Conservation (phyloP, 805 yeast species). For the Monosporozyma unispora region DNA sequence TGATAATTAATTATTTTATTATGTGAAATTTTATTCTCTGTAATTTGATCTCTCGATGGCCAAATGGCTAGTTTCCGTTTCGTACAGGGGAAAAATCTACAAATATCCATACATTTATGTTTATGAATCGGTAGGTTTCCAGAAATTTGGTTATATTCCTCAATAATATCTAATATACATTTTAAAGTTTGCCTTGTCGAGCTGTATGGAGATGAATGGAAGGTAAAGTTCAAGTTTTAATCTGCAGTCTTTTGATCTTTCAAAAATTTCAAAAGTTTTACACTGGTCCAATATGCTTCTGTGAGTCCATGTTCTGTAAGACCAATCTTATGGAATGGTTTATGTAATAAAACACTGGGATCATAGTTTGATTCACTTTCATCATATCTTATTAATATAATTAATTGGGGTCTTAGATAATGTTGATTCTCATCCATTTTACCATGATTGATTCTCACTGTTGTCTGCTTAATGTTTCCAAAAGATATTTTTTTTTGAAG, state of each 20-base stretch:
- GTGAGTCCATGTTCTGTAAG: constrained; percentile 60
- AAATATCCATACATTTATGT: too few species aligned
- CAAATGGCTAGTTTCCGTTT: constrained; percentile 14
- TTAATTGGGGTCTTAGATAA: constrained; percentile 37
- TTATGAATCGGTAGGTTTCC: too few species aligned
- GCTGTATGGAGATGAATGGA: constrained; percentile 77
- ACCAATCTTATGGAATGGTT: constrained; percentile 72
- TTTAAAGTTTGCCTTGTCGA: constrained; percentile 79
- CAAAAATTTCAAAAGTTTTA: constrained; percentile 29
- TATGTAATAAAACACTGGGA: constrained; percentile 62
- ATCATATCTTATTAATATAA: constrained; percentile 78
- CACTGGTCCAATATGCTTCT: constrained; percentile 54
- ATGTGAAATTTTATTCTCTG: background rate
- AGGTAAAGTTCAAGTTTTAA: constrained; percentile 46
- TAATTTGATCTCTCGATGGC: constrained; percentile 9
- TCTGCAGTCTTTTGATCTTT: constrained; percentile 26
- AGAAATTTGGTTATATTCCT: constrained; percentile 15
- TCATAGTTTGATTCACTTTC: constrained; percentile 85
- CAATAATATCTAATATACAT: constrained; percentile 50
- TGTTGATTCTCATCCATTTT: background rate
- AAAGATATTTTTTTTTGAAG: too few species aligned
- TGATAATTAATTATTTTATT: constrained; percentile 35
- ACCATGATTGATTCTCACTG: background rate
- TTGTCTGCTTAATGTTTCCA: too few species aligned
- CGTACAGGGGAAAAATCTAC: background rate